Percentiles rank a stretch among this genome's conserved stretches.
phyloP scores from a whole-genome alignment of 345 rosid species.

The Populus davidiana region DNA sequence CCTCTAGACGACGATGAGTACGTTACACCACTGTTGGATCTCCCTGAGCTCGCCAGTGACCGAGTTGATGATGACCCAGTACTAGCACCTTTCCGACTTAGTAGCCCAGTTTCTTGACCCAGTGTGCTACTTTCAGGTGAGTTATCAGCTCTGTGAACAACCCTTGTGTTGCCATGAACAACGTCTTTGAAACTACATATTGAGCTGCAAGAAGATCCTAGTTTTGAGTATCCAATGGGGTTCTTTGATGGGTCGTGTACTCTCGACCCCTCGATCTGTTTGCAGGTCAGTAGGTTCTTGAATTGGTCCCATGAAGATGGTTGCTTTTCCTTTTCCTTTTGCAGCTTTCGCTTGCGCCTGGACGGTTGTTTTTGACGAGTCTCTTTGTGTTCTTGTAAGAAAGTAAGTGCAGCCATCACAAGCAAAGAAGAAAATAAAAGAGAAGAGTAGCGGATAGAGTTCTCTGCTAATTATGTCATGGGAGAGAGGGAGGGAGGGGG shows the following conservation, averaged over 20 bases:
- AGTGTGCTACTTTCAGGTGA: slow-evolving; percentile 75
- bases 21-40: slow-evolving; percentile 45
- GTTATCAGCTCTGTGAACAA: slow-evolving; percentile 86
- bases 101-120: slow-evolving; percentile 60
- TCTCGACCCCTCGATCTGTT: slow-evolving; percentile 68
- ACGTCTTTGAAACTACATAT: slow-evolving; percentile 83
- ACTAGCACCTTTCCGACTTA: slow-evolving; percentile 42
- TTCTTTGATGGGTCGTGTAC: slow-evolving; percentile 77
- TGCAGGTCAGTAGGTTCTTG: slow-evolving; percentile 88
- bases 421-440: slow-evolving; percentile 9
- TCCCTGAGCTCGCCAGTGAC: slow-evolving; percentile 48
- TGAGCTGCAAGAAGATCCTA: slow-evolving; percentile 83
- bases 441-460: neutral
- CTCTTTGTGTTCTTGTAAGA: slow-evolving; percentile 37
- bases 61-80: slow-evolving; percentile 42
- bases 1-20: slow-evolving; percentile 56
- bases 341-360: slow-evolving; percentile 26
- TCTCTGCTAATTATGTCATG: slow-evolving; percentile 2
- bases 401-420: slow-evolving; percentile 66
- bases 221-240: slow-evolving; percentile 30
- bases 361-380: slow-evolving; percentile 27
- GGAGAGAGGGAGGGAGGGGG: neutral
- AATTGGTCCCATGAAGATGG: slow-evolving; percentile 96
- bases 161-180: slow-evolving; percentile 88
- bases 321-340: slow-evolving; percentile 41